Percentiles rank a stretch among this genome's conserved stretches.
These are phyloP conservation scores for Komagataella kurtzmanii DNA, from an alignment of 805 yeast species.

Conservation along the genomic window DNA sequence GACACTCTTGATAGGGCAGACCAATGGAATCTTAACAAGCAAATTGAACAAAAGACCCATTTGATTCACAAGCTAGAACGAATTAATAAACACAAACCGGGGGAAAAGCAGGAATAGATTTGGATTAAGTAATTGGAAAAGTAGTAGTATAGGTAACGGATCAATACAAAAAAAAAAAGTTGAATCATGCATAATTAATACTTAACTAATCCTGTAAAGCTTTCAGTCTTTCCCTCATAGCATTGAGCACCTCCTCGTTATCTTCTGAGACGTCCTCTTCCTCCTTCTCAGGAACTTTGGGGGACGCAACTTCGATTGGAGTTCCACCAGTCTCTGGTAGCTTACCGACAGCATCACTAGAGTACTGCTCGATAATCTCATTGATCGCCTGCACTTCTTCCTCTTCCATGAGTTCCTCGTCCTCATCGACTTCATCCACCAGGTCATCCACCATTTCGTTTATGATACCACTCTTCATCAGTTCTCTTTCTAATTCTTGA, in stretches of 20 bases:
- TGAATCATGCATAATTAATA: neutral
- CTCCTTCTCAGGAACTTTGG: constrained; percentile 10
- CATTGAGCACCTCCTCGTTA: constrained; percentile 62
- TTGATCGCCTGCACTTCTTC: constrained; percentile 51
- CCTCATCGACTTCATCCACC: constrained; percentile 56
- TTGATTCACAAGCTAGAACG: constrained; percentile 13
- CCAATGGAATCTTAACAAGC: constrained; percentile 39
- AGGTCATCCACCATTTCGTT: constrained; percentile 94
- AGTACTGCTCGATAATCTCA: constrained; percentile 36
- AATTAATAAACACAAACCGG: constrained; percentile 7
- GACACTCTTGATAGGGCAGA: constrained; percentile 81
- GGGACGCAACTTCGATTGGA: constrained; percentile 21
- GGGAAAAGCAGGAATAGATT: neutral
- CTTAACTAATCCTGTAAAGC: constrained; percentile 53
- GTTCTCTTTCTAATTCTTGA: constrained; percentile 76
- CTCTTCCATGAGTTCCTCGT: constrained; percentile 50
- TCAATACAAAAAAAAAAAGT: neutral
- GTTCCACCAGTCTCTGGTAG: constrained; percentile 12
- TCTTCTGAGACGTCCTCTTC: constrained; percentile 39
- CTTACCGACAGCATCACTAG: constrained; percentile 24
- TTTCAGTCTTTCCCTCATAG: constrained; percentile 79
- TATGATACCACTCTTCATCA: constrained; percentile 75
- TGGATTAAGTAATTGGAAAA: neutral
- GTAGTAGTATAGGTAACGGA: neutral
- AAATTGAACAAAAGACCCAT: constrained; percentile 13